Percentiles rank a stretch among this genome's conserved stretches.
These are phyloP conservation scores for Magnusiomyces tetraspermus DNA, from an alignment of 1,139 yeast species.

Conservation along the genomic window DNA sequence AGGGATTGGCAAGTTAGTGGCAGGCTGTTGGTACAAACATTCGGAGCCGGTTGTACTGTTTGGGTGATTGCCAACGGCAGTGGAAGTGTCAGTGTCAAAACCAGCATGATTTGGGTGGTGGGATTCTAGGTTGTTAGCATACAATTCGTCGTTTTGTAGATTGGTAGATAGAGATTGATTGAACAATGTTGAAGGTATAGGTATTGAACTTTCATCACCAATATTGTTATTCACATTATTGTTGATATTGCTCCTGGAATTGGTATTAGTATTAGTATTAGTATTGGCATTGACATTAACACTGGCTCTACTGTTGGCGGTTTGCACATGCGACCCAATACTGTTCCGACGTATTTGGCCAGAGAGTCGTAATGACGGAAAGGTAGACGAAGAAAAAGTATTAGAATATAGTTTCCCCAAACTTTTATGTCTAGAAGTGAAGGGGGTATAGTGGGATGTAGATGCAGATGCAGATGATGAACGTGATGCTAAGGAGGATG, in stretches of 20 bases:
- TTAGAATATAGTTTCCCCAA: too few relatives aligned
- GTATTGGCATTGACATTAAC: background rate
- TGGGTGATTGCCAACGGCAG: background rate
- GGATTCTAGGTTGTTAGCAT: background rate
- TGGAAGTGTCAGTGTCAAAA: background rate
- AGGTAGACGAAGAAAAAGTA: too few relatives aligned
- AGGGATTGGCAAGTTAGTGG: background rate
- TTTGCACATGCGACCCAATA: too few relatives aligned
- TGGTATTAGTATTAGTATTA: background rate
- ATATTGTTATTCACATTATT: background rate
- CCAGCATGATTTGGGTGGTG: background rate
- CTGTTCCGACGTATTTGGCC: too few relatives aligned
- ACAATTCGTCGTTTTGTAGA: too few relatives aligned
- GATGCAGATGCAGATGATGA: too few relatives aligned
- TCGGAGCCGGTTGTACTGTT: background rate
- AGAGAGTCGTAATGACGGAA: too few relatives aligned
- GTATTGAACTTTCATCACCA: background rate
- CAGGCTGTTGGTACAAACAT: background rate
- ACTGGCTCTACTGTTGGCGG: background rate
- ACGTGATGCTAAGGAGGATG: too few relatives aligned
- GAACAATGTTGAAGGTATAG: background rate
- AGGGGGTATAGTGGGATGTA: too few relatives aligned
- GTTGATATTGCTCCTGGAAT: background rate
- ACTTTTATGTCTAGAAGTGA: too few relatives aligned
- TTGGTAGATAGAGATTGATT: background rate